Conservation (phyloP, 805 yeast species). For the Zygotorulaspora sp. region DNA sequence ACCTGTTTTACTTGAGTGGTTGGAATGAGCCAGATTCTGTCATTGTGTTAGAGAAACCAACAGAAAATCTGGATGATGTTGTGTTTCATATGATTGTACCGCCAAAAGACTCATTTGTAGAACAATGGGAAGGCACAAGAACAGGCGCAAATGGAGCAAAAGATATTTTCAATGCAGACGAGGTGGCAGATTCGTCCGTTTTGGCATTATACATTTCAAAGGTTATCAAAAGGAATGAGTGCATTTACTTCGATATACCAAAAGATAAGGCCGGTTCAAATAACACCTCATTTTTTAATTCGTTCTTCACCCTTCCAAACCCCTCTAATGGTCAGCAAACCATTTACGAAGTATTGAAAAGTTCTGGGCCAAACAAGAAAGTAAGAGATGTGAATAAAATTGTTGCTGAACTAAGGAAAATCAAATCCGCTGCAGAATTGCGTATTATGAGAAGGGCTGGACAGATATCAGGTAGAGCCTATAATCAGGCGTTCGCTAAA, state of each 20-base stretch:
- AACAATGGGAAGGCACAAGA: constrained; percentile 93
- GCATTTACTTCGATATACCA: constrained; percentile 53
- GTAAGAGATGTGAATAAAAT: constrained; percentile 27
- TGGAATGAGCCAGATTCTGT: constrained; percentile 87
- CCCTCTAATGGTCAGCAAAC: constrained; percentile 28
- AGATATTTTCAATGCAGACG: constrained; percentile 86
- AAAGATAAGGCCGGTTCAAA: constrained; percentile 17
- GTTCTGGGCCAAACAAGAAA: constrained; percentile 32
- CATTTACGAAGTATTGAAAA: constrained; percentile 27
- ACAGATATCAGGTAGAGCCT: constrained; percentile 75
- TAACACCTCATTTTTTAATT: constrained; percentile 28
- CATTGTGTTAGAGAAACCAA: constrained; percentile 59
- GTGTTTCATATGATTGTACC: constrained; percentile 79
- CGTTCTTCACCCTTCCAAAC: constrained; percentile 28
- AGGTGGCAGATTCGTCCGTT: constrained; percentile 48
- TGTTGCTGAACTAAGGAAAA: constrained; percentile 44
- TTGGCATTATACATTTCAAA: constrained; percentile 43
- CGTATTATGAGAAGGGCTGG: constrained; percentile 78
- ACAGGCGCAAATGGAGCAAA: constrained; percentile 80
- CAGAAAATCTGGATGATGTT: constrained; percentile 47
- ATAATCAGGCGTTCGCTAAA: constrained; percentile 72
- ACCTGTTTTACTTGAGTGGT: constrained; percentile 82
- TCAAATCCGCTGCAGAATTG: constrained; percentile 75
- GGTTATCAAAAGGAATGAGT: constrained; percentile 45
- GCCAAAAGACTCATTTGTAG: constrained; percentile 68